Conservation (phyloP, 1,139 yeast species). For the Groenewaldozyma sp. region DNA sequence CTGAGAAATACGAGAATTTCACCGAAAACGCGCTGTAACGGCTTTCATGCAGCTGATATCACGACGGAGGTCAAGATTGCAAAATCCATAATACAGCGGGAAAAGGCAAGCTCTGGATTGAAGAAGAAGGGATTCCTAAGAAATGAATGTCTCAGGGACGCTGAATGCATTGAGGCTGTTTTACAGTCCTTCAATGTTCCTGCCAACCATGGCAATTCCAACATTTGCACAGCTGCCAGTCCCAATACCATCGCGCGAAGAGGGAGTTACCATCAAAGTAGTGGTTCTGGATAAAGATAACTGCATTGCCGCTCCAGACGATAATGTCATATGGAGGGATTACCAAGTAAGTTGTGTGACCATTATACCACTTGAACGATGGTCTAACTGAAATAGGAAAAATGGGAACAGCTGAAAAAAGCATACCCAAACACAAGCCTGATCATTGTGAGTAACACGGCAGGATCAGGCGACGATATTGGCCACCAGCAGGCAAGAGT, state of each 20-base stretch:
- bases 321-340: constrained; percentile 70
- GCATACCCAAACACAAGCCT: constrained; percentile 58
- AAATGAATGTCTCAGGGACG: constrained; percentile 20
- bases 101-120: no score
- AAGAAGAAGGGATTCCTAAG: no score
- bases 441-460: constrained; percentile 83
- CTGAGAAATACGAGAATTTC: no score
- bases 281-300: constrained; percentile 91
- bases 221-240: constrained; percentile 55
- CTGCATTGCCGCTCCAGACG: constrained; percentile 82
- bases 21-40: no score
- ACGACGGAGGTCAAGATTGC: no score
- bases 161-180: constrained; percentile 43
- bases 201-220: constrained; percentile 56
- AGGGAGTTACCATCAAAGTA: constrained; percentile 46
- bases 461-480: constrained; percentile 76
- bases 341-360: constrained; percentile 34
- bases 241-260: constrained; percentile 28
- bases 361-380: not conserved
- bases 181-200: constrained; percentile 54
- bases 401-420: constrained; percentile 49
- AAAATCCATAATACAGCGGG: no score
- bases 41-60: no score
- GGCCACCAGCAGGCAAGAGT: constrained; percentile 50
- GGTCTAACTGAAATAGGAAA: constrained; percentile 22